These are phyloP conservation scores for Kuraishia ogatae DNA, from an alignment of 805 yeast species.

Conservation along the genomic window DNA sequence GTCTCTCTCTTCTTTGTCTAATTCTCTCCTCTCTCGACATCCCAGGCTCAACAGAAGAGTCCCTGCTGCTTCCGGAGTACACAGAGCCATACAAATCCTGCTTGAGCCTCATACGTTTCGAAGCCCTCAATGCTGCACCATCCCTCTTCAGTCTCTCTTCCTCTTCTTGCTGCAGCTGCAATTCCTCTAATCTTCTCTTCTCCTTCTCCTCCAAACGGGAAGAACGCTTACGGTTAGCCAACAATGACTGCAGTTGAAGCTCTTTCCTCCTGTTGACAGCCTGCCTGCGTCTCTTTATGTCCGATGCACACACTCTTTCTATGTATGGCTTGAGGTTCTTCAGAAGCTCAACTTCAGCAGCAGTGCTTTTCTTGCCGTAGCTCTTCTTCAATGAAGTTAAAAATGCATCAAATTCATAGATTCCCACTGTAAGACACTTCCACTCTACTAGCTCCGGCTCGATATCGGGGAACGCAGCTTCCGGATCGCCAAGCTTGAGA, in stretches of 20 bases:
- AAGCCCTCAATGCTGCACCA: constrained; percentile 35
- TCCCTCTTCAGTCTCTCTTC: constrained; percentile 35
- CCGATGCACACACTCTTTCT: constrained; percentile 30
- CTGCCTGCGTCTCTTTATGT: constrained; percentile 44
- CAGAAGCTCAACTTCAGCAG: constrained; percentile 19
- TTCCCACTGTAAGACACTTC: constrained; percentile 32
- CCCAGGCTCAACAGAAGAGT: constrained; percentile 22
- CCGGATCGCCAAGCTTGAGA: constrained; percentile 11
- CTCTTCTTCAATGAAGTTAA: constrained; percentile 21
- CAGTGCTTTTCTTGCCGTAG: constrained; percentile 18
- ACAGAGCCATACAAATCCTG: constrained; percentile 18
- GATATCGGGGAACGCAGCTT: constrained; percentile 14
- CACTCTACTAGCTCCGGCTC: constrained; percentile 29
- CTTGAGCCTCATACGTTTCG: constrained; percentile 28
- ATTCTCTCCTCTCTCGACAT: constrained; percentile 26
- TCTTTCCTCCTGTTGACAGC: constrained; percentile 51
- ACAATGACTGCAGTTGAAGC: constrained; percentile 49
- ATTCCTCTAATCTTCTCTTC: constrained; percentile 42
- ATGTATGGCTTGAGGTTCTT: constrained; percentile 21
- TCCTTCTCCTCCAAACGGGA: constrained; percentile 64
- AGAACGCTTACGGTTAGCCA: constrained; percentile 66
- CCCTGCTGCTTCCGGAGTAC: constrained; percentile 12
- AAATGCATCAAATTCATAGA: constrained; percentile 31
- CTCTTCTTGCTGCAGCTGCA: constrained; percentile 33
- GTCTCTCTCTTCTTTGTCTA: constrained; percentile 9